Base-by-base conservation (phyloP, 768 basidiomycete genomes). In the Dendrothele bispora region DNA sequence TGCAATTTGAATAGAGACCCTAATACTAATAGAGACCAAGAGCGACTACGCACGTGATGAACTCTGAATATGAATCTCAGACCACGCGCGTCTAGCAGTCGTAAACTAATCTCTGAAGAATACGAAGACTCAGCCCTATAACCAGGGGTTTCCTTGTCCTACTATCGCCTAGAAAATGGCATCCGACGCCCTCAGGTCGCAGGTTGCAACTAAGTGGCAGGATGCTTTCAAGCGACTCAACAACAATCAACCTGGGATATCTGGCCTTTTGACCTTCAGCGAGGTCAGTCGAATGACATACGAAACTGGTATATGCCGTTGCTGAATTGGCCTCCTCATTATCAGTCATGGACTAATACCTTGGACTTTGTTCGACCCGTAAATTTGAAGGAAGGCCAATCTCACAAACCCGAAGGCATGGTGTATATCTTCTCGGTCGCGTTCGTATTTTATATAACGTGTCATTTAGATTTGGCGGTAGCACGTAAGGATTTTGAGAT, bases 191-290 rank as follows among this genome's bases (percentile, higher is more conserved):
- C 67, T 86, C n/a, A 76, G 77, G 38, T 73, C 77, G 1, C 84
- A 86, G 59, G 82, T 86, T 7, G 75, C 79, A 15, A 69, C 82
- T 3, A 84, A 85, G 68, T 87, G 86, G 84, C 81, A 84, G 51
- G 82, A 86, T 17, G 73, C 82, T 2, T 87, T 87, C 60, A 64
- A 71, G n/a, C 76, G 82, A 14, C 68, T 87, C 39, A 87, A 87
- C 57, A 70, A 74, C 24, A 63, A 68, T 12, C 71, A 79, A 28
- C 75, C 75, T 29, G 86, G 84, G 7, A 84, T 87, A 48, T 68
- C 80, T 8, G 85, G 85, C 7, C 70, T 87, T 15, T 68, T 88
- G 61, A 65, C 68, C 6, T 86, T 84, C 61, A 84, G 82, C 53
- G 74, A 83, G 66, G 86, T 83, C 49, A 32, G 49, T 43, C 28